These are phyloP conservation scores for Cerioporus squamosus DNA, from an alignment of 1,284 basidiomycete species.

Conservation along the genomic window DNA sequence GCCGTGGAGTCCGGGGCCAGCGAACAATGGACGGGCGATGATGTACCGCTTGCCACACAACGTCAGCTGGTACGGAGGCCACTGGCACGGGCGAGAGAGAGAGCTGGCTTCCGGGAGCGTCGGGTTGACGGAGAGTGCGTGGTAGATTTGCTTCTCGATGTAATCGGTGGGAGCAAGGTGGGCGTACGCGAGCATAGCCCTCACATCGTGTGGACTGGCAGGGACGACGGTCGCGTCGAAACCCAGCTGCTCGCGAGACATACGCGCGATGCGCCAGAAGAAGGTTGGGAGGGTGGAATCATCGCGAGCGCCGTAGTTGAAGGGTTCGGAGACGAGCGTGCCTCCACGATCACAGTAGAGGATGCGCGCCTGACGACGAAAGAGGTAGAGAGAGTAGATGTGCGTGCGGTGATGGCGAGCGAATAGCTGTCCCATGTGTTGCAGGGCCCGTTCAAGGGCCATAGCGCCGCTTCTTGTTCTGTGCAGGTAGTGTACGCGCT, in stretches of 20 bases:
- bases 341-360: constrained; percentile 13
- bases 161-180: not conserved
- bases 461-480: too few species aligned
- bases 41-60: not conserved
- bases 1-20: not conserved
- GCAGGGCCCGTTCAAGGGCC: too few species aligned
- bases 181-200: not conserved
- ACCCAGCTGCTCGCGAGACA: constrained; percentile 10
- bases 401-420: not conserved
- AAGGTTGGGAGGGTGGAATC: constrained; percentile 3
- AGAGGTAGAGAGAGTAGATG: not conserved
- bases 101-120: too few species aligned
- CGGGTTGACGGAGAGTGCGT: too few species aligned
- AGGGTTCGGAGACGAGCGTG: constrained; percentile 6
- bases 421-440: not conserved
- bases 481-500: not conserved
- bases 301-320: constrained; percentile 2
- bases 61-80: not conserved
- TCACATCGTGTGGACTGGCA: not conserved
- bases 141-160: too few species aligned
- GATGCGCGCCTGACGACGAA: not conserved
- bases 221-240: constrained; percentile 14
- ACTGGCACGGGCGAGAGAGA: not conserved
- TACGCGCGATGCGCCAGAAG: constrained; percentile 10
- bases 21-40: not conserved